phyloP scores from a whole-genome alignment of 2,329 filamentous ascomycete genomes.

The Pleurostoma richardsiae region DNA sequence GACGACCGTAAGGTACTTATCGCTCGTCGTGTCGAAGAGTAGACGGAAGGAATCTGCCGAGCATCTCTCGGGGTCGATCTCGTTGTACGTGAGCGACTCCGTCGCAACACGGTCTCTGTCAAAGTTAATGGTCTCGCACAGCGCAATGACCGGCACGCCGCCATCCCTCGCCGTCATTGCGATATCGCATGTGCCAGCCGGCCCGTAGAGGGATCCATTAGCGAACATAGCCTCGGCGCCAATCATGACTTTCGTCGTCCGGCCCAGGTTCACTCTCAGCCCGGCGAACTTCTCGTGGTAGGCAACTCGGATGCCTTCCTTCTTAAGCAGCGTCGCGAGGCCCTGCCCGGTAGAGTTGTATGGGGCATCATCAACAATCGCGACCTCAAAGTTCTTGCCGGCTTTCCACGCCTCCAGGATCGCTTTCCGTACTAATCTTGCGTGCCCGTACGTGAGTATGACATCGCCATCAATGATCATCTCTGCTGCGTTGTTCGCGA shows the following conservation, averaged over 20 bases:
- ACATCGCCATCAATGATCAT: constrained; percentile 77
- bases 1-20: constrained; percentile 80
- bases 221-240: constrained; percentile 94
- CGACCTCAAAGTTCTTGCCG: constrained; percentile 76
- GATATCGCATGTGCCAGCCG: constrained; percentile 80
- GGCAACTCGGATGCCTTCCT: constrained; percentile 68
- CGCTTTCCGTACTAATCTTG: constrained; percentile 78
- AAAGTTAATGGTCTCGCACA: constrained; percentile 95
- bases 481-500: constrained; percentile 68
- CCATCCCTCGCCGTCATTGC: constrained; percentile 75
- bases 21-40: constrained; percentile 88
- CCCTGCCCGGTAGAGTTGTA: constrained; percentile 45
- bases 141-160: constrained; percentile 77
- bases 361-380: constrained; percentile 67
- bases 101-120: constrained; percentile 78
- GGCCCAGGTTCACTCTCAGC: constrained; percentile 66
- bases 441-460: constrained; percentile 82
- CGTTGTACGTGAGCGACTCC: constrained; percentile 91
- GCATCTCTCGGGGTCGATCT: constrained; percentile 74
- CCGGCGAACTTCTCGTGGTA: constrained; percentile 77
- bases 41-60: constrained; percentile 52
- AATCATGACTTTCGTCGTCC: constrained; percentile 67
- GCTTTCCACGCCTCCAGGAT: constrained; percentile 65
- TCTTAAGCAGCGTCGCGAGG: constrained; percentile 64
- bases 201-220: constrained; percentile 85